Percentiles rank a stretch among this genome's conserved stretches.
Evolutionary conservation across 1,284 basidiomycete genomes (phyloP).

Genomic region (Trichosporon ovoides): DNA sequence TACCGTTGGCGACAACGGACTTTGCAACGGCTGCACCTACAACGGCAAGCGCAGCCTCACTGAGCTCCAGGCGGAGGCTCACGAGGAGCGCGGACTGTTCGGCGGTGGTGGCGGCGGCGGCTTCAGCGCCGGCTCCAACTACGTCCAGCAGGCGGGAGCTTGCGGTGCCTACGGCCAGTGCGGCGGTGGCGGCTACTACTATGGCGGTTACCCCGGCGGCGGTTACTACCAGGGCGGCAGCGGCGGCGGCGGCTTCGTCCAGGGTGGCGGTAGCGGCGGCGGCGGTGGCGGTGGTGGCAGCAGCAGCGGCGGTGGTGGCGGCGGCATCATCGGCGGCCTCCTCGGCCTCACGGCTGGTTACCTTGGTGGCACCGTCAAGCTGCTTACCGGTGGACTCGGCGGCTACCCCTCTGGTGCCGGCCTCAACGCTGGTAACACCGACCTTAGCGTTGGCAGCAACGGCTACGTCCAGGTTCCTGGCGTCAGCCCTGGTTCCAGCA

Average conservation of each 20-base stretch:
- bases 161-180: constrained; percentile 5
- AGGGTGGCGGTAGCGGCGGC: background rate
- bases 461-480: constrained; percentile 4
- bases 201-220: background rate
- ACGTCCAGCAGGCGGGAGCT: constrained; percentile 1
- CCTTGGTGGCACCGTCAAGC: constrained; percentile 2
- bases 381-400: background rate
- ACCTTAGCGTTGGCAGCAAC: constrained; percentile 2
- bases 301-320: background rate
- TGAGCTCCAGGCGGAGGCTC: background rate
- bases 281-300: background rate
- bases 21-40: constrained; percentile 4
- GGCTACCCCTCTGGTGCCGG: constrained; percentile 4
- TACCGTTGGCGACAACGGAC: background rate
- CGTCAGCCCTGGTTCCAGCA: background rate
- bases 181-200: background rate
- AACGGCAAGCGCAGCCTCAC: constrained; percentile 2
- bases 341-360: background rate
- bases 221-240: background rate
- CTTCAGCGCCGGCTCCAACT: background rate
- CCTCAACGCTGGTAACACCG: background rate
- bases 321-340: constrained; percentile 1
- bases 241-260: background rate
- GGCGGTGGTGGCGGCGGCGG: no score
- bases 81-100: background rate